Conservation (phyloP, 768 basidiomycete genomes). For the Antrodiella citrinella region DNA sequence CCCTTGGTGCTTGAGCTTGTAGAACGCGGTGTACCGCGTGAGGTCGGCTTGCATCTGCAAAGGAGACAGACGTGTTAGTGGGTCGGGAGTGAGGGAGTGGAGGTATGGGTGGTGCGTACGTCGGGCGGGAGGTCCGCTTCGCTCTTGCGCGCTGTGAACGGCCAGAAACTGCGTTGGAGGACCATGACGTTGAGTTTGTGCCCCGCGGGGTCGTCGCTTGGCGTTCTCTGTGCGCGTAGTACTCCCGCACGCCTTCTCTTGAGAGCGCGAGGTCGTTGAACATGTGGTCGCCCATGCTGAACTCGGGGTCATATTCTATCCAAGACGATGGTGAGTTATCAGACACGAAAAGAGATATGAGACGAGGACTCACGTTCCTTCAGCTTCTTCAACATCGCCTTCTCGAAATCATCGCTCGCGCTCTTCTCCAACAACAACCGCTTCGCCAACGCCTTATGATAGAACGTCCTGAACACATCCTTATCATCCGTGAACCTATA, state of each 20-base stretch:
- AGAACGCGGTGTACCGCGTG: conserved; percentile 55
- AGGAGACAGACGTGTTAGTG: conserved; percentile 4
- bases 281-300: conserved; percentile 92
- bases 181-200: conserved; percentile 68
- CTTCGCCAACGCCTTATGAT: conserved; percentile 83
- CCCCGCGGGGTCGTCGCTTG: conserved; percentile 21
- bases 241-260: conserved; percentile 62
- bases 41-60: conserved; percentile 70
- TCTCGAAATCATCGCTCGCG: conserved; percentile 84
- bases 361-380: conserved; percentile 55
- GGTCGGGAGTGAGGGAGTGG: not conserved
- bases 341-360: too few species aligned
- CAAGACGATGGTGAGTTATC: conserved; percentile 3
- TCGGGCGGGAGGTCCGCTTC: conserved; percentile 44
- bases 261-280: conserved; percentile 85
- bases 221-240: conserved; percentile 37
- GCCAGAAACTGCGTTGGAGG: conserved; percentile 86
- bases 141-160: conserved; percentile 49
- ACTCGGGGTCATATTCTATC: conserved; percentile 90
- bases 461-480: conserved; percentile 91
- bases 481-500: conserved; percentile 89
- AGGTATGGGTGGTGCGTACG: conserved; percentile 27
- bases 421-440: conserved; percentile 76
- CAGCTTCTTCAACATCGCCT: conserved; percentile 74
- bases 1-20: conserved; percentile 70